Base-by-base conservation (phyloP, 2,329 filamentous ascomycete genomes). In the Graphilbum ipis-grandicollis region DNA sequence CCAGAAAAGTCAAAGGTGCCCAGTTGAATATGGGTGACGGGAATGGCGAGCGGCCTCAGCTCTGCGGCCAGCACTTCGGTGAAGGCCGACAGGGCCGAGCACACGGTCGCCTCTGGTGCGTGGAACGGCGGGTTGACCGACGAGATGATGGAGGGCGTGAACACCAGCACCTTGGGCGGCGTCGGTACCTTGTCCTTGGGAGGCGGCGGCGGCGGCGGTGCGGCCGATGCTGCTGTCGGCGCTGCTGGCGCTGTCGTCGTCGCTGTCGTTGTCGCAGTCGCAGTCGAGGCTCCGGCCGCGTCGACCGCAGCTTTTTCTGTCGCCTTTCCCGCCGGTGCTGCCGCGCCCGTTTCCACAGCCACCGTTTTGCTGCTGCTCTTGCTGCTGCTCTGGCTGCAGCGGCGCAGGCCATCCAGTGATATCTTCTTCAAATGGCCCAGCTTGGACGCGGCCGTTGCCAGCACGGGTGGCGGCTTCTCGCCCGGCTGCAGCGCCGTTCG, bases 1-100 rank as follows among this genome's bases (percentile, higher is more conserved):
- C 75, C 66, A 7, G 75, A 73, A 48, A 88, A 75, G 56, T 96
- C 88, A 52, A 98, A 84, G 18, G 83, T 86, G 40, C 90, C 90
- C 2, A 96, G 74, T 56, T 88, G 84, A 53, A 98, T 68, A 52
- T 94, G 84, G 2, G 80, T 79, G 17, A 94, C 80, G 29, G 79
- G 71, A 37, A 94, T 79, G 36, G 68, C 70, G 26, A 90, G 65
- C 4, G 82, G 75, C 4, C 69, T 66, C 30, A 94, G 68, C 60
- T 96, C 90, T 38, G 75, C 75, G 13, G 79, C 69, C 10, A 96
- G 66, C 1, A 84, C 81, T 35, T 79, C 71, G 21, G 82, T 80
- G 52, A 93, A 93, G 19, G 83, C 81, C 12, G 81, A 75, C n/a
- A 96, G 68, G 4, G 83, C 88, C 17, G 80, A 79, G 46, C 80